Percentiles rank a stretch among this genome's conserved stretches.
These are phyloP conservation scores for Iris pallida DNA, from an alignment of 116 monocot genomes.

Conservation along the genomic window DNA sequence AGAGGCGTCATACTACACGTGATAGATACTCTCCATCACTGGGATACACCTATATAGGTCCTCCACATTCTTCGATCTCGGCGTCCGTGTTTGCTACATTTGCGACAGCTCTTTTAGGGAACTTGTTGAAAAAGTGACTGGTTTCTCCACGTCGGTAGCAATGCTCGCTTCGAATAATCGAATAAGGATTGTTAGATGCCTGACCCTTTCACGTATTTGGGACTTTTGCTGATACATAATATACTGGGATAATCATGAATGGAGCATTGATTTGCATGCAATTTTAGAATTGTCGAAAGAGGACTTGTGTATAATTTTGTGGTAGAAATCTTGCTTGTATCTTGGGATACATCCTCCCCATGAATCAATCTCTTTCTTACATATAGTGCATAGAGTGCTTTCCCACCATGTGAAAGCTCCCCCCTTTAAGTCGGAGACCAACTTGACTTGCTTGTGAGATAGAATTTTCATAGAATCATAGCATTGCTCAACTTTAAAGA, in stretches of 20 bases:
- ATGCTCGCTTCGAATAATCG: too few relatives aligned
- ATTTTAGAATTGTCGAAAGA: not conserved
- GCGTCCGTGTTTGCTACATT: not conserved
- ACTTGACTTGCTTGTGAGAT: not conserved
- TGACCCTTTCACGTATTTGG: not conserved
- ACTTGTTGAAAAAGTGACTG: too few relatives aligned
- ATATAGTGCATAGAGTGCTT: not conserved
- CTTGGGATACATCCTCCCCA: not conserved
- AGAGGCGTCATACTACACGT: not conserved
- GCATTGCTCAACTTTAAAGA: not conserved
- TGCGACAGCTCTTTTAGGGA: too few relatives aligned
- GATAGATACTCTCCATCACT: not conserved
- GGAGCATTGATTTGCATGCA: not conserved
- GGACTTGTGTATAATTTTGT: conserved; percentile 1
- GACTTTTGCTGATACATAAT: not conserved
- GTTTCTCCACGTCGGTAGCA: too few relatives aligned
- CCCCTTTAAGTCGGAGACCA: not conserved
- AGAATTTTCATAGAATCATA: not conserved
- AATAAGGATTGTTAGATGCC: too few relatives aligned
- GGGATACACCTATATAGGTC: not conserved
- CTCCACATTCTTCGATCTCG: not conserved
- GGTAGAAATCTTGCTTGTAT: not conserved
- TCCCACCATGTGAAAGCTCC: conserved; percentile 1
- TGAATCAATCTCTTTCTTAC: too few relatives aligned
- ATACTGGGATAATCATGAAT: too few relatives aligned